Evolutionary conservation across 345 rosid species (phyloP).

Genomic region (Firmiana major): DNA sequence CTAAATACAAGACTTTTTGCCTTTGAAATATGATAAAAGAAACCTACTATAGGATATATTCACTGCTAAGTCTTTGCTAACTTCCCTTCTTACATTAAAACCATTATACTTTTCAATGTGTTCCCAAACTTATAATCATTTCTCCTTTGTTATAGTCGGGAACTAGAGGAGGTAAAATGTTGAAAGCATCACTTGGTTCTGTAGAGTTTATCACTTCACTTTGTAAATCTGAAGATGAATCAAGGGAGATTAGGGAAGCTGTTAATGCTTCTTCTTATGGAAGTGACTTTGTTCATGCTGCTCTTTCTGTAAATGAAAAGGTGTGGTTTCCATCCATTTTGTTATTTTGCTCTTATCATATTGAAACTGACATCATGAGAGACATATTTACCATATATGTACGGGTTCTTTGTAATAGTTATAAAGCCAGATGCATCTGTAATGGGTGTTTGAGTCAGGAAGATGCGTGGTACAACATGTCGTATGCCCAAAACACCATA

Average conservation of each 20-base stretch:
- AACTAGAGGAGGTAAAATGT: conserved; percentile 42
- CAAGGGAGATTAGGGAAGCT: conserved; percentile 72
- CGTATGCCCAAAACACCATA: not conserved
- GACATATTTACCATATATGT: too few relatives aligned
- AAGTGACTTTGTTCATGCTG: conserved; percentile 84
- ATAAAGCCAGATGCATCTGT: not conserved
- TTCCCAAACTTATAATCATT: conserved; percentile 14
- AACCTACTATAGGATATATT: not conserved
- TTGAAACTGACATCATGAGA: too few relatives aligned
- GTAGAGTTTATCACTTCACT: conserved; percentile 85
- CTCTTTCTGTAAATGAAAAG: conserved; percentile 87
- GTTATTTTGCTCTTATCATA: not conserved
- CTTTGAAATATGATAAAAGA: not conserved
- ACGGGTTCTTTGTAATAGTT: conserved; percentile 1
- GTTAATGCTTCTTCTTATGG: conserved; percentile 79
- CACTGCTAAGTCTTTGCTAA: not conserved
- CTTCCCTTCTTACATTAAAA: not conserved
- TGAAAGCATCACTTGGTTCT: conserved; percentile 92
- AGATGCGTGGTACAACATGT: not conserved
- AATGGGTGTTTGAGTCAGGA: not conserved
- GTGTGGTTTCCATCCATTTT: conserved; percentile 29
- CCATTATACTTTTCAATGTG: not conserved
- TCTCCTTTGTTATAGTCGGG: conserved; percentile 51
- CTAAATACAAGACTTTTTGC: not conserved
- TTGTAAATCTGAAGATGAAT: conserved; percentile 69